Evolutionary conservation across 164 flowering plant species (phyloP).

Genomic region (Warburgia ugandensis): DNA sequence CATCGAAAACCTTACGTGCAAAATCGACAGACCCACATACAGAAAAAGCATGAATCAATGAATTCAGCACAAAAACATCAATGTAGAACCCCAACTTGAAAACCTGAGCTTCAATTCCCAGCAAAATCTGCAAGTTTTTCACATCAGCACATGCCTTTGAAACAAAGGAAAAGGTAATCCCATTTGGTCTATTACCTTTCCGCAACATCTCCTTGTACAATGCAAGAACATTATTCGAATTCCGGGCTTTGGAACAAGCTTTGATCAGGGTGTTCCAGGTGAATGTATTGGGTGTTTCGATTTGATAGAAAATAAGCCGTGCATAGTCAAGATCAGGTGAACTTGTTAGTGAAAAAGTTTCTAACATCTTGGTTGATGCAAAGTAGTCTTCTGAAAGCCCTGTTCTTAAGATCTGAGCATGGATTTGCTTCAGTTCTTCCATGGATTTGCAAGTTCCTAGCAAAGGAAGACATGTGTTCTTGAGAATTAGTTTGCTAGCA

Average conservation of each 20-base stretch:
- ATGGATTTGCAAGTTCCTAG: conserved; percentile 9
- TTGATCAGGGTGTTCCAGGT: conserved; percentile 10
- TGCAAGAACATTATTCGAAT: not conserved
- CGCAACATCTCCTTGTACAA: conserved; percentile 9
- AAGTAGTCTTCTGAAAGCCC: conserved; percentile 5
- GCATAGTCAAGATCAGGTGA: conserved; percentile 4
- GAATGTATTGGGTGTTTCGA: conserved; percentile 8
- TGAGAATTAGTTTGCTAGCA: conserved; percentile 16
- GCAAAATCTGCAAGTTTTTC: not conserved
- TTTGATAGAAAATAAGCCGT: conserved; percentile 7
- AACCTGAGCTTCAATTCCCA: conserved; percentile 10
- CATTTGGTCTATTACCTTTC: conserved; percentile 9
- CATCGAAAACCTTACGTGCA: conserved; percentile 13
- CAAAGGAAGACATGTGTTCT: conserved; percentile 14
- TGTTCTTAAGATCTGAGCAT: conserved; percentile 13
- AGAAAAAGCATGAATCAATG: conserved; percentile 7
- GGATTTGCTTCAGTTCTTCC: conserved; percentile 13
- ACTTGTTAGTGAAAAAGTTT: not conserved
- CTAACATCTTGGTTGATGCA: conserved; percentile 5
- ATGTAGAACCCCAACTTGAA: conserved; percentile 7
- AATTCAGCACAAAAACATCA: conserved; percentile 13
- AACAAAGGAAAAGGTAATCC: conserved; percentile 10
- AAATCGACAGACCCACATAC: conserved; percentile 6
- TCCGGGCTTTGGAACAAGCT: conserved; percentile 3
- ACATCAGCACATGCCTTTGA: conserved; percentile 7